Evolutionary conservation across 148 eudicot species (phyloP).

Genomic region (Vaccinium vitisidaea): DNA sequence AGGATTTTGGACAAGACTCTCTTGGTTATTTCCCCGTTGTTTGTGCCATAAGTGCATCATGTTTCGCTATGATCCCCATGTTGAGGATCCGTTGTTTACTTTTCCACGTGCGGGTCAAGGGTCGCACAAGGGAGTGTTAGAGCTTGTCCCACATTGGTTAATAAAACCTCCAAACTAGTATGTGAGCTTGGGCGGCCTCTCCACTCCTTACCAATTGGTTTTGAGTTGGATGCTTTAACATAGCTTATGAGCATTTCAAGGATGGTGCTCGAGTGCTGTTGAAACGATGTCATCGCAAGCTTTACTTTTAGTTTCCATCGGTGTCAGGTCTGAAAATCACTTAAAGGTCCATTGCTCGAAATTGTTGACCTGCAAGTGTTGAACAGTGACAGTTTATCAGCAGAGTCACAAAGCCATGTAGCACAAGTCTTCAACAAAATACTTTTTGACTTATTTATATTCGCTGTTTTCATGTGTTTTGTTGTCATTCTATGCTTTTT

Average conservation of each 20-base stretch:
- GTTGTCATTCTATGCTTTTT: background rate
- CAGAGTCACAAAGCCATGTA: background rate
- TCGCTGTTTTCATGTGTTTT: background rate
- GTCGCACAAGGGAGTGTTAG: no score
- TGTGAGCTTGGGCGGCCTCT: no score
- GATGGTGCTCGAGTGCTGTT: background rate
- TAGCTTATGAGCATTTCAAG: background rate
- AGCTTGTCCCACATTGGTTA: no score
- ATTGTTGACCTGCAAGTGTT: background rate
- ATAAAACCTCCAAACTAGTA: no score
- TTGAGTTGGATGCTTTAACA: no score
- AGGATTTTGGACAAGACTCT: no score
- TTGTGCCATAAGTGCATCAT: no score
- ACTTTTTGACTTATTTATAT: background rate
- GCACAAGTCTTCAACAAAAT: background rate
- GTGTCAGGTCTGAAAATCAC: background rate
- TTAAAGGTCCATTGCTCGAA: background rate
- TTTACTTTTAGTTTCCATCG: background rate
- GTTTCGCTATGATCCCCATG: no score
- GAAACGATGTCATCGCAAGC: background rate
- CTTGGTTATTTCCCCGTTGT: no score
- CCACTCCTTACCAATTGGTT: no score
- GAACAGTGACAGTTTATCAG: conserved; percentile 11
- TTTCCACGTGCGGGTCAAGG: no score
- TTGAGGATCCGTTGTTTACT: no score